phyloP scores from a whole-genome alignment of 371 early-diverging fungal species.

The Haplosporangium sp. region DNA sequence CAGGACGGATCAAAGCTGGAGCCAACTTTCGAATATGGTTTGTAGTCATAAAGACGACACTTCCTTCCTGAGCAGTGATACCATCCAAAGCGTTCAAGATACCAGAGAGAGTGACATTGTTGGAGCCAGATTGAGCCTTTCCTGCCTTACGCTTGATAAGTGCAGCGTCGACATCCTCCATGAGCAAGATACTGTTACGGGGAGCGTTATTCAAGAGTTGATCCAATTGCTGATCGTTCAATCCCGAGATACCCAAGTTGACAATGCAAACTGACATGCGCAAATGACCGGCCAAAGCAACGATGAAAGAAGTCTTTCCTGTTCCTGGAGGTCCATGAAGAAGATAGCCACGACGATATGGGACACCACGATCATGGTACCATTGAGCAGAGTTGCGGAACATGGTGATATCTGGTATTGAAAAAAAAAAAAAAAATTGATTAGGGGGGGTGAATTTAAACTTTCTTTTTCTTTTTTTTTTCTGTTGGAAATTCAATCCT shows the following conservation, averaged over 20 bases:
- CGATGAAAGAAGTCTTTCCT: constrained; percentile 87
- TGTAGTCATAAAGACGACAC: constrained; percentile 88
- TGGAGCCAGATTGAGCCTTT: constrained; percentile 36
- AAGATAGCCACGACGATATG: constrained; percentile 81
- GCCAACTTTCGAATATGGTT: constrained; percentile 87
- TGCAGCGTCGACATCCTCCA: constrained; percentile 91
- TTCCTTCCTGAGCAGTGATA: constrained; percentile 80
- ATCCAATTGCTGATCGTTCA: constrained; percentile 73
- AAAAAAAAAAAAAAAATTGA: background rate
- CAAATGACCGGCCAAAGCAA: constrained; percentile 80
- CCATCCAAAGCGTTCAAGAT: constrained; percentile 88
- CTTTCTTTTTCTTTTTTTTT: too few relatives aligned
- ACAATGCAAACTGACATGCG: constrained; percentile 81
- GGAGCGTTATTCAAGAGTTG: constrained; percentile 78
- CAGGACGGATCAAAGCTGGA: constrained; percentile 89
- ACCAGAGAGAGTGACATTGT: constrained; percentile 74
- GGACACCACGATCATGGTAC: constrained; percentile 66
- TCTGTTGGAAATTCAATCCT: background rate
- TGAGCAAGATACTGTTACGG: constrained; percentile 82
- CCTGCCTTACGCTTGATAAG: constrained; percentile 56
- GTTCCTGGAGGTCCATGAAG: constrained; percentile 87
- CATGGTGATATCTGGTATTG: constrained; percentile 29
- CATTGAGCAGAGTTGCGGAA: constrained; percentile 52
- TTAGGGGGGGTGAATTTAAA: background rate
- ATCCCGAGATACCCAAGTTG: constrained; percentile 72